phyloP scores from a whole-genome alignment of 2,329 filamentous ascomycete species.

The Cordyceps javanica region DNA sequence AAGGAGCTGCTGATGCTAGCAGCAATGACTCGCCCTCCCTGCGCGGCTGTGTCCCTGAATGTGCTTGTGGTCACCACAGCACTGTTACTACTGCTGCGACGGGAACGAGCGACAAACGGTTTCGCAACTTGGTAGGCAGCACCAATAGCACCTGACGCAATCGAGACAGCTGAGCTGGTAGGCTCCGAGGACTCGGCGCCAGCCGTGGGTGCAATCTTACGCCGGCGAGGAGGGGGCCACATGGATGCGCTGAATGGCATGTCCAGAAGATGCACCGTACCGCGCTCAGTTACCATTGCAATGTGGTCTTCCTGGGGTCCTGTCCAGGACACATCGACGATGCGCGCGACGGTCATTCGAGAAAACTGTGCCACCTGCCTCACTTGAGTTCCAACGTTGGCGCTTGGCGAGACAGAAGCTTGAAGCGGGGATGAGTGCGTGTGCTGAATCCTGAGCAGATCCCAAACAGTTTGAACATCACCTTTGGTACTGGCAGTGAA shows the following conservation, averaged over 20 bases:
- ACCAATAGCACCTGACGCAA: conserved; percentile 64
- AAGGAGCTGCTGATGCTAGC: conserved; percentile 69
- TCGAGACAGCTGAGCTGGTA: conserved; percentile 53
- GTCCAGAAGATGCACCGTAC: conserved; percentile 91
- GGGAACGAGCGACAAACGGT: conserved; percentile 49
- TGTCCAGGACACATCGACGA: conserved; percentile 87
- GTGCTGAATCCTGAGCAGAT: conserved; percentile 61
- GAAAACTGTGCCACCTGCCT: conserved; percentile 84
- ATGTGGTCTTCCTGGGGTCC: conserved; percentile 73
- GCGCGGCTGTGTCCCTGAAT: conserved; percentile 56
- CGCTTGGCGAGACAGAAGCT: conserved; percentile 37
- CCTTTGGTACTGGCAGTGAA: conserved; percentile 78
- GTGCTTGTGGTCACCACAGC: conserved; percentile 33
- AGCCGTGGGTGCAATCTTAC: conserved; percentile 37
- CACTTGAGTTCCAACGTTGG: conserved; percentile 51
- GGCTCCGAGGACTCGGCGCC: conserved; percentile 43
- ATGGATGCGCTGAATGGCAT: conserved; percentile 76
- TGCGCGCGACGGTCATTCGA: conserved; percentile 83
- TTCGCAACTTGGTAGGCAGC: conserved; percentile 65
- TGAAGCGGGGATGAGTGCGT: conserved; percentile 57
- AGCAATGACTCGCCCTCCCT: conserved; percentile 65
- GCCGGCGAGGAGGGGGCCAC: conserved; percentile 71
- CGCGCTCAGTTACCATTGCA: conserved; percentile 86
- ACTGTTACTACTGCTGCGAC: conserved; percentile 39
- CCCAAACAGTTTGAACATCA: conserved; percentile 79